Percentiles rank a stretch among this genome's conserved stretches.
These are phyloP conservation scores for Letharia columbiana DNA, from an alignment of 495 filamentous ascomycete genomes.

Conservation along the genomic window DNA sequence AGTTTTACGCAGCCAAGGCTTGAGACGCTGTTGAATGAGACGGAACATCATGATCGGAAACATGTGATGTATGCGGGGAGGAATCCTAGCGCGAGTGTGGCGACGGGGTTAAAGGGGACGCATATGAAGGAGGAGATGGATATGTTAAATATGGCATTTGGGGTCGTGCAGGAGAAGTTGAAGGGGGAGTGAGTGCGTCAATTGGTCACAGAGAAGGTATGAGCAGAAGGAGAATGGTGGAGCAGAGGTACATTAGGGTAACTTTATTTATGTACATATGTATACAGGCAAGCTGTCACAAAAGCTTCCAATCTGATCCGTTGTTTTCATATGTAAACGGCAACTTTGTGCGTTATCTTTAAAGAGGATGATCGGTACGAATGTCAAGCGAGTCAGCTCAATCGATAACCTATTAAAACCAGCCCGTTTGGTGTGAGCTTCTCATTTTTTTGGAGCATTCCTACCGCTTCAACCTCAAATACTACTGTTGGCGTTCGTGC, in stretches of 20 bases:
- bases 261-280: background rate
- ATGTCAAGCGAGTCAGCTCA: background rate
- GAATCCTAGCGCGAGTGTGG: constrained; percentile 80
- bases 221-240: background rate
- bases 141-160: constrained; percentile 67
- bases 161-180: constrained; percentile 48
- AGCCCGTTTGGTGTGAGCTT: background rate
- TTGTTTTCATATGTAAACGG: background rate
- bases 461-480: background rate
- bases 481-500: background rate
- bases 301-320: background rate
- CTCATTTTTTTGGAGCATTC: background rate
- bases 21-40: constrained; percentile 88
- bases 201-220: background rate
- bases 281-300: background rate
- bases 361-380: background rate
- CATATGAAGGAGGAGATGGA: constrained; percentile 94
- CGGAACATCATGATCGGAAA: constrained; percentile 80
- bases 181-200: constrained; percentile 39
- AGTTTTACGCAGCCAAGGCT: constrained; percentile 90
- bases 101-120: constrained; percentile 79
- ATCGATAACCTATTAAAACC: background rate
- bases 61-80: constrained; percentile 97
- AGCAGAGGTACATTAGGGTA: background rate
- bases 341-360: background rate